Base-by-base conservation (phyloP, 306 rosid genomes). In the Quercus agrifolia region DNA sequence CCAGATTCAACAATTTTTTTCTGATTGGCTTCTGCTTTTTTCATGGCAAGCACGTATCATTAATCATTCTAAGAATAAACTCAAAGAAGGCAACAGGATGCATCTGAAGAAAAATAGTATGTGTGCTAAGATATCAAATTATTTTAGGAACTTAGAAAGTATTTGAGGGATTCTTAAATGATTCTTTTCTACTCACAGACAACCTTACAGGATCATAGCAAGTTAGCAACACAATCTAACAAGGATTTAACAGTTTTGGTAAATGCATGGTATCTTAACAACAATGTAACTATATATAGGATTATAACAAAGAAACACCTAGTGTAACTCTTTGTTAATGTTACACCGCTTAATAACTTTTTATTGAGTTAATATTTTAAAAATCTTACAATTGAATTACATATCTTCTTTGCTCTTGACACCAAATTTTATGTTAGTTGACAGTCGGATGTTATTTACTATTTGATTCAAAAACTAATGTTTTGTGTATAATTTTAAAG, bases 1-100 rank as follows among this genome's bases (percentile, higher is more conserved):
- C 99, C 99, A 74, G 99, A 82, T 82, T 96, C 98, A 71, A 93
- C 99, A 78, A 96, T 96, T 85, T 88, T 91, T 75, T 96, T 91
- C 80, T 93, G 99, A 73, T 96, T 96, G 72, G 92, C 87, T 78
- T 96, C 99, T 96, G 97, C 83, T 89, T 72, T 76, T 74, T 51
- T 79, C 57, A 77, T 74, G 80, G 51, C 55, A 76, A 82, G 85
- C 3, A 70, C 46, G 79, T 52, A 77, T 69, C 41, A 83, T 77
- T 66, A 54, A 56, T 35, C 18, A 85, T 49, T 25, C 23, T 17
- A 44, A 44, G 14, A 75, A 64, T 55, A 85, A 38, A 69, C n/a
- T 33, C 7, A 15, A 5, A 66, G n/a, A 33, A 62, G 20, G 44
- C 5, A 3, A 33, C 21, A 33, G n/a, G 7, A 64, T 30, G 23